phyloP scores from a whole-genome alignment of 2,329 filamentous ascomycete genomes.

The Aspergillus fumigatiaffinis region DNA sequence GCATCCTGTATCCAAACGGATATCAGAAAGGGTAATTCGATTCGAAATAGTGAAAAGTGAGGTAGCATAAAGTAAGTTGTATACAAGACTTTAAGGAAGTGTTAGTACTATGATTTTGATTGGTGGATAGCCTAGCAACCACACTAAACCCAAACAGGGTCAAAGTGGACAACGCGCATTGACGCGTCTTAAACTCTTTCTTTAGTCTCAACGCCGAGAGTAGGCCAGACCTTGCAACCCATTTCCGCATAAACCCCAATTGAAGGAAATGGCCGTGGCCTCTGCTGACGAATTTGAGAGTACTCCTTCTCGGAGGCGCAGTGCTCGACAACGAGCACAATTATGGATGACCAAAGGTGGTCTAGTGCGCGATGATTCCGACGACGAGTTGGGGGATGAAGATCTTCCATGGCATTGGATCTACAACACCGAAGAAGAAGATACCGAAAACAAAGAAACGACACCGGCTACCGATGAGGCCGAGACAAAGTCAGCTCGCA shows the following conservation, averaged over 20 bases:
- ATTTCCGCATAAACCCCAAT: neutral
- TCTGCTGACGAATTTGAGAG: conserved; percentile 13
- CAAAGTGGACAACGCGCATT: conserved; percentile 33
- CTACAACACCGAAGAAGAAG: conserved; percentile 46
- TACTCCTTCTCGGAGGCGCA: conserved; percentile 14
- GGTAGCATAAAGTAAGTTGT: neutral
- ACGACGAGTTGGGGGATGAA: conserved; percentile 76
- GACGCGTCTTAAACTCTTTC: conserved; percentile 16
- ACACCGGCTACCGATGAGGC: conserved; percentile 10
- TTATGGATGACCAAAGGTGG: conserved; percentile 57
- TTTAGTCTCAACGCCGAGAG: conserved; percentile 6
- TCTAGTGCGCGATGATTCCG: conserved; percentile 72
- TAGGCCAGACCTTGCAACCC: neutral
- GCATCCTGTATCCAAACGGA: too few relatives aligned
- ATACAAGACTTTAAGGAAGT: neutral
- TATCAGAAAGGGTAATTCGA: too few relatives aligned
- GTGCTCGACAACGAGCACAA: conserved; percentile 37
- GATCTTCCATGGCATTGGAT: conserved; percentile 78
- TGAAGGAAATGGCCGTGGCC: conserved; percentile 16
- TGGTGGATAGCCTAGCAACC: conserved; percentile 4
- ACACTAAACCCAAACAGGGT: conserved; percentile 24
- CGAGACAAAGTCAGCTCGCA: conserved; percentile 23
- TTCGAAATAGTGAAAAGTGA: too few relatives aligned
- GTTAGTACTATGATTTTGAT: conserved; percentile 5
- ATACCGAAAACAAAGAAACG: conserved; percentile 17